Evolutionary conservation across 345 rosid species (phyloP), one percentile per base, ranked within the genome.

Genomic region (Eucalyptus tenuipes): DNA sequence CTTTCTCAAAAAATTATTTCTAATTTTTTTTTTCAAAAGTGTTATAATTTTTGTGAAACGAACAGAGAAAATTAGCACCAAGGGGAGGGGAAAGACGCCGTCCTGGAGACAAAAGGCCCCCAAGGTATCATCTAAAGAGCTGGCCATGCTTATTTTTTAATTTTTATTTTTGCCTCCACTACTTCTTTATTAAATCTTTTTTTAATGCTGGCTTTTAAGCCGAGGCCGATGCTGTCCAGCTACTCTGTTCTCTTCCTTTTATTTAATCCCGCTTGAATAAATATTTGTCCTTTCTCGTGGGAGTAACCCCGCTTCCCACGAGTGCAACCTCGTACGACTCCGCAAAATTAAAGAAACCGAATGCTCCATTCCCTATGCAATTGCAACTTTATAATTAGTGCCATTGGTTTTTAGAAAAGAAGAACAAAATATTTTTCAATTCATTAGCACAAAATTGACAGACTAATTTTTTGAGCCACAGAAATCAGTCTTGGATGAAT

Each of bases 401-500:
- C 61, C 61, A 2, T 24, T 55, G 61, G 61, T 55, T 55, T 55
- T 55, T 0, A 55, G 61, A 0, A 0, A 24, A 55, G 61, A 55
- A 55, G 61, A 55, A 2, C 61, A 55, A 22, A 55, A 55, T 22
- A 20, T 55, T 53, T 55, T 55, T 55, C 61, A 22, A 0, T 0
- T 55, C 27, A 20, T 0, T 0, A 55, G 61, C 61, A 55, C 12
- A 24, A 22, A 22, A 9, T 55, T 55, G 22, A 55, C 2, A 4
- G 27, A 0, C 27, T 22, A 55, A 22, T 0, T 22, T 55, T 22
- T 55, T 5, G 13, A 59, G 15, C n/a, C n/a, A 59, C 7, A 1
- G 1, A 5, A 59, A 25, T 59, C 1, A 59, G 14, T 27, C 7
- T 27, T 0, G 0, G 0, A 27, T 59, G n/a, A 59, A 59, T 27